Percentiles rank a stretch among this genome's conserved stretches.
Conservation (phyloP, 2,329 filamentous ascomycete genomes). For the Monilinia fructigena region DNA sequence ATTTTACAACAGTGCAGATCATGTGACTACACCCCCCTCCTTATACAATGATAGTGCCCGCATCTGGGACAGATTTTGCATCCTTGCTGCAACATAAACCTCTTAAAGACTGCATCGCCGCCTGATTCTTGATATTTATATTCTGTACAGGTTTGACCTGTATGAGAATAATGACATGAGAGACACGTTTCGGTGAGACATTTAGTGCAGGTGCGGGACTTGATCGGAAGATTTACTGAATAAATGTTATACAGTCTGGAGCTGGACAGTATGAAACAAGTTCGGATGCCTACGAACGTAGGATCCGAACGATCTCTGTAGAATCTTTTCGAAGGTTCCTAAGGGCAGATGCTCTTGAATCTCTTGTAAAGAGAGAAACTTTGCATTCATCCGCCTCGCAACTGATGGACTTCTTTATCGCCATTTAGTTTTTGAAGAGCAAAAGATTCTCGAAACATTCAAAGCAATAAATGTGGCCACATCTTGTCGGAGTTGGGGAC, state of each 20-base stretch:
- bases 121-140: slow-evolving; percentile 26
- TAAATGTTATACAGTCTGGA: slow-evolving; percentile 23
- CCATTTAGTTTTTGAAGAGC: slow-evolving; percentile 31
- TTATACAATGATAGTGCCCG: slow-evolving; percentile 35
- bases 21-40: slow-evolving; percentile 50
- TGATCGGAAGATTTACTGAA: background rate
- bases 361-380: slow-evolving; percentile 23
- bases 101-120: slow-evolving; percentile 23
- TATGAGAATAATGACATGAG: slow-evolving; percentile 26
- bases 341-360: slow-evolving; percentile 22
- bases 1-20: slow-evolving; percentile 43
- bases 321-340: slow-evolving; percentile 24
- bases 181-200: slow-evolving; percentile 28
- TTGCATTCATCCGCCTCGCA: slow-evolving; percentile 24
- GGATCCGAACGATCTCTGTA: slow-evolving; percentile 22
- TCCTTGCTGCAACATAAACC: slow-evolving; percentile 41
- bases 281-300: slow-evolving; percentile 25
- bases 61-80: slow-evolving; percentile 45
- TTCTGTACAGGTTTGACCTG: slow-evolving; percentile 27
- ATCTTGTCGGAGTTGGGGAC: slow-evolving; percentile 1
- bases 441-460: slow-evolving; percentile 44
- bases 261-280: slow-evolving; percentile 21
- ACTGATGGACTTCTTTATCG: slow-evolving; percentile 27
- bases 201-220: slow-evolving; percentile 22
- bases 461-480: slow-evolving; percentile 42